Evolutionary conservation across 371 early-diverging fungal species (phyloP).

Genomic region (Mortierella sp.): DNA sequence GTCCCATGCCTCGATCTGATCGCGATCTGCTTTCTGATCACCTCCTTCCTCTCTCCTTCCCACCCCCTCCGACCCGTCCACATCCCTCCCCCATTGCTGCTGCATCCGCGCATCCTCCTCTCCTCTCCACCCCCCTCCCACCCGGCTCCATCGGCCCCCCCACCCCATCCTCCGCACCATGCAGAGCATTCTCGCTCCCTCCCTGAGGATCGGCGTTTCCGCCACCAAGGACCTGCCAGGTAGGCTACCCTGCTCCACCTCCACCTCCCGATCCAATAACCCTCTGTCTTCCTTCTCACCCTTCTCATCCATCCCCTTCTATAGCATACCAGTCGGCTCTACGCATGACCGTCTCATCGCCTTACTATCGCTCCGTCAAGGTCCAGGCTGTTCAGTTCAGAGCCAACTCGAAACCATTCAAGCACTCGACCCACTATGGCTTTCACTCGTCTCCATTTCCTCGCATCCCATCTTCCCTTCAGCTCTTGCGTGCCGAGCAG

Average conservation of each 20-base stretch:
- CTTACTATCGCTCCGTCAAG: slow-evolving; percentile 44
- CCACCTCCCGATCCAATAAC: background rate
- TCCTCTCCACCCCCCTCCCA: background rate
- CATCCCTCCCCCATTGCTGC: too few relatives aligned
- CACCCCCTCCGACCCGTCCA: too few relatives aligned
- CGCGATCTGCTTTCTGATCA: too few relatives aligned
- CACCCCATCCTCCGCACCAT: slow-evolving; percentile 1
- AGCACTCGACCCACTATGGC: background rate
- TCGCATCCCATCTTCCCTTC: slow-evolving; percentile 42
- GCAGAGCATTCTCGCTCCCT: slow-evolving; percentile 39
- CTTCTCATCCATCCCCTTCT: too few relatives aligned
- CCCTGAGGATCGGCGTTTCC: slow-evolving; percentile 37
- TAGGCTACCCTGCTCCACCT: slow-evolving; percentile 12
- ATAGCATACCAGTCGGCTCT: slow-evolving; percentile 26
- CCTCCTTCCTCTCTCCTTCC: too few relatives aligned
- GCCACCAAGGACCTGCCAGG: slow-evolving; percentile 25
- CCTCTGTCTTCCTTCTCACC: background rate
- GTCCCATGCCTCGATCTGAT: too few relatives aligned
- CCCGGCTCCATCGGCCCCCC: background rate
- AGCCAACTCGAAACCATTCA: slow-evolving; percentile 1
- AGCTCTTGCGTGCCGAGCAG: slow-evolving; percentile 32
- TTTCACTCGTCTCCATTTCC: slow-evolving; percentile 43
- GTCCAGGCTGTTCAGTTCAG: slow-evolving; percentile 23
- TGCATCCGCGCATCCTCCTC: background rate
- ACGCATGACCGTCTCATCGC: slow-evolving; percentile 33